Evolutionary conservation across 352 stramenopile genomes (phyloP).

Genomic region (Globisporangium polare): DNA sequence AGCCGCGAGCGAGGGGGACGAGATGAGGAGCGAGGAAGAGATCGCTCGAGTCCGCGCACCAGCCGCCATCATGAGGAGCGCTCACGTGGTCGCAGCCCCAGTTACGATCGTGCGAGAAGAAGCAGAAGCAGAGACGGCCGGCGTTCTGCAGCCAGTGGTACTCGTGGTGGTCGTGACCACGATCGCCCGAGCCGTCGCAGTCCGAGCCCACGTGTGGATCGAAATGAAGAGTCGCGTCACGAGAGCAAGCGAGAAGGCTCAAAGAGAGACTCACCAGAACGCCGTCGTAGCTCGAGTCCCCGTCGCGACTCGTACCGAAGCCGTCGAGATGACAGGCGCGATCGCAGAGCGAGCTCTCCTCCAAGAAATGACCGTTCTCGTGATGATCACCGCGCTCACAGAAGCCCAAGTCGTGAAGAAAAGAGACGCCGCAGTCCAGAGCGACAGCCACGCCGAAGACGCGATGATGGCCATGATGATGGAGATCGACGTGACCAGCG

Average conservation of each 20-base stretch:
- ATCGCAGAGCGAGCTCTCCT: background rate
- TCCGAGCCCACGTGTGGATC: background rate
- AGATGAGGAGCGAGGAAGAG: background rate
- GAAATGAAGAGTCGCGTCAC: background rate
- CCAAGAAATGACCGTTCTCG: background rate
- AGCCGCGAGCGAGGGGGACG: background rate
- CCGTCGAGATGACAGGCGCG: background rate
- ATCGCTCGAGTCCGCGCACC: background rate
- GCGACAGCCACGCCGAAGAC: background rate
- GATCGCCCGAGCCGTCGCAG: background rate
- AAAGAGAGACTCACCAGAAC: background rate
- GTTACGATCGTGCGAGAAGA: background rate
- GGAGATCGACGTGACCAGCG: background rate
- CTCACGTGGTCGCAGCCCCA: slow-evolving; percentile 1
- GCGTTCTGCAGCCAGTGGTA: background rate
- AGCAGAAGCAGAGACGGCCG: slow-evolving; percentile 1
- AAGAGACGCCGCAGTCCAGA: background rate
- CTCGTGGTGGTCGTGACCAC: background rate
- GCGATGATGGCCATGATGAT: background rate
- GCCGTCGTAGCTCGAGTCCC: background rate
- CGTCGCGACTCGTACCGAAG: background rate
- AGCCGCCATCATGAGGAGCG: background rate
- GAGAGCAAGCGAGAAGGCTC: background rate
- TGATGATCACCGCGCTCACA: background rate
- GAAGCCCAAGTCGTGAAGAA: slow-evolving; percentile 4